Evolutionary conservation across 345 rosid species (phyloP).

Genomic region (Eucalyptus regnans): DNA sequence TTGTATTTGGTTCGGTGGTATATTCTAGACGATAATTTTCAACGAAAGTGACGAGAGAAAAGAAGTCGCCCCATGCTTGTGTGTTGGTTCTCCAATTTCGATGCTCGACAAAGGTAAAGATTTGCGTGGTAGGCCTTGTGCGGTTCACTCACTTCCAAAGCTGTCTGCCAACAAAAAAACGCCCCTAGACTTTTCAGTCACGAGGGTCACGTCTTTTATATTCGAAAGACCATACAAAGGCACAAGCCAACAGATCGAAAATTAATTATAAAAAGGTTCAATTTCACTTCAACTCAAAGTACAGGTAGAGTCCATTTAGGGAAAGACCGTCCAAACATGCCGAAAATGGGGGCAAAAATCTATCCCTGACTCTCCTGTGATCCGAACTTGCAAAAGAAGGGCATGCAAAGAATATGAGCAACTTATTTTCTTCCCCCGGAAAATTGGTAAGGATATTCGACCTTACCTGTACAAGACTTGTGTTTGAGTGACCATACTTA

Average conservation of each 20-base stretch:
- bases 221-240: neutral
- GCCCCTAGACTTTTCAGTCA: neutral
- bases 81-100: neutral
- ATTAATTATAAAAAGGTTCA: neutral
- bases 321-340: neutral
- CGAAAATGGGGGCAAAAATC: neutral
- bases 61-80: neutral
- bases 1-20: neutral
- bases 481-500: neutral
- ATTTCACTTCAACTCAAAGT: neutral
- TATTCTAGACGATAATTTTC: neutral
- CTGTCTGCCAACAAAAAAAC: neutral
- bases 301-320: neutral
- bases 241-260: neutral
- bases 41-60: neutral
- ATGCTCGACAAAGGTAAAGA: neutral
- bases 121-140: neutral
- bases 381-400: neutral
- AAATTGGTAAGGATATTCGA: neutral
- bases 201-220: neutral
- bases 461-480: fast-evolving
- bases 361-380: neutral
- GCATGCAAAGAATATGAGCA: neutral
- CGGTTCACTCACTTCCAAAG: neutral
- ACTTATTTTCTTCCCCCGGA: neutral